phyloP scores from a whole-genome alignment of 345 rosid genomes.

The Acer saccharum region DNA sequence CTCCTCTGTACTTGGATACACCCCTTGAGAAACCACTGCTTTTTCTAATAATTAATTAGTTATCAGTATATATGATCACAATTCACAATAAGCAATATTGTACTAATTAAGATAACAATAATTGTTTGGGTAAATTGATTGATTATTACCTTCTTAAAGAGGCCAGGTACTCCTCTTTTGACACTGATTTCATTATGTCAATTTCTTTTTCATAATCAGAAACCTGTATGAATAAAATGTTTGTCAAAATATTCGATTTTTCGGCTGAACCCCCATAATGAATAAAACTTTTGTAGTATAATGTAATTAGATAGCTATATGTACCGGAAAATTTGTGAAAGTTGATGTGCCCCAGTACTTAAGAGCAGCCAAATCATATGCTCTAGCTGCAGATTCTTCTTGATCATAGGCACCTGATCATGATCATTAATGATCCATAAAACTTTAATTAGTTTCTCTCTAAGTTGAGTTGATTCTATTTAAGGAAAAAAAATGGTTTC shows the following conservation, averaged over 20 bases:
- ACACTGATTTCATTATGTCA: conserved; percentile 36
- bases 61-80: neutral
- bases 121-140: neutral
- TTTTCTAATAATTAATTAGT: conserved; percentile 23
- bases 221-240: conserved; percentile 16
- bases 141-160: conserved; percentile 33
- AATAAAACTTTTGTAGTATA: neutral
- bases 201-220: conserved; percentile 39
- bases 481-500: neutral
- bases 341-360: conserved; percentile 44
- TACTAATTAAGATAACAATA: neutral
- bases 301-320: neutral
- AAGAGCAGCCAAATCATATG: conserved; percentile 47
- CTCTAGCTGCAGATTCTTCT: conserved; percentile 52
- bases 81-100: too few species aligned
- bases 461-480: neutral
- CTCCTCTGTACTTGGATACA: conserved; percentile 48
- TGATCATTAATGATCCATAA: neutral
- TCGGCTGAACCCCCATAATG: neutral
- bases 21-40: conserved; percentile 55
- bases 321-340: conserved; percentile 37
- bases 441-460: neutral
- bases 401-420: conserved; percentile 42
- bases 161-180: conserved; percentile 46
- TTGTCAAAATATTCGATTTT: neutral